Evolutionary conservation across 352 stramenopile genomes (phyloP).

Genomic region (Chrysophaeum taylorii): DNA sequence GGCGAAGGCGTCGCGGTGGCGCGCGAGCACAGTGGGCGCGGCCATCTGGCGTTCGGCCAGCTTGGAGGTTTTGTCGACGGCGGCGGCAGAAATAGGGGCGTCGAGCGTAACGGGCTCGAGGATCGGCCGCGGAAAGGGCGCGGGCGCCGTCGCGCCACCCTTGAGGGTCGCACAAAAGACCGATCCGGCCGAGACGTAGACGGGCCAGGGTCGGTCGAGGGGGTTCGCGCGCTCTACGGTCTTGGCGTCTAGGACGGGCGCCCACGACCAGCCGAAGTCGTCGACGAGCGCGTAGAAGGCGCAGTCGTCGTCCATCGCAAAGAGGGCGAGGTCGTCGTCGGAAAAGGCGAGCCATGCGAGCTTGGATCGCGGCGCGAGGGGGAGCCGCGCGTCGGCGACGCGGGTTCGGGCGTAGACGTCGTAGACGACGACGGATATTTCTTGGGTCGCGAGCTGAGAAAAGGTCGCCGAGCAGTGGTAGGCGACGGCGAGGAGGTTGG

Average conservation of each 20-base stretch:
- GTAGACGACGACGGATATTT: not conserved
- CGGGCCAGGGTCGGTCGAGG: not conserved
- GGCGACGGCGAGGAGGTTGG: not conserved
- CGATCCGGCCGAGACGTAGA: not conserved
- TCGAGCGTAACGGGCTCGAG: not conserved
- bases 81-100: not conserved
- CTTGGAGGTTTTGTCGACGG: not conserved
- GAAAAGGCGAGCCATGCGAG: conserved; percentile 3
- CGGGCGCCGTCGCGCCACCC: too few relatives aligned
- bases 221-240: not conserved
- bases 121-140: not conserved
- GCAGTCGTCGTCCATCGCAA: not conserved
- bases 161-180: conserved; percentile 1
- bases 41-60: not conserved
- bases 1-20: not conserved
- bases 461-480: not conserved
- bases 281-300: not conserved
- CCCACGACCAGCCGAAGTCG: not conserved
- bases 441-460: not conserved
- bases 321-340: not conserved
- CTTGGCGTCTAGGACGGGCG: not conserved
- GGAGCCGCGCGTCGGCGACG: not conserved
- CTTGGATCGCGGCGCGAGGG: not conserved
- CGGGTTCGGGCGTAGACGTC: not conserved
- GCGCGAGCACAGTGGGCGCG: conserved; percentile 1